Conservation (phyloP, 139 green algal species). For the Coccomyxa sp. region DNA sequence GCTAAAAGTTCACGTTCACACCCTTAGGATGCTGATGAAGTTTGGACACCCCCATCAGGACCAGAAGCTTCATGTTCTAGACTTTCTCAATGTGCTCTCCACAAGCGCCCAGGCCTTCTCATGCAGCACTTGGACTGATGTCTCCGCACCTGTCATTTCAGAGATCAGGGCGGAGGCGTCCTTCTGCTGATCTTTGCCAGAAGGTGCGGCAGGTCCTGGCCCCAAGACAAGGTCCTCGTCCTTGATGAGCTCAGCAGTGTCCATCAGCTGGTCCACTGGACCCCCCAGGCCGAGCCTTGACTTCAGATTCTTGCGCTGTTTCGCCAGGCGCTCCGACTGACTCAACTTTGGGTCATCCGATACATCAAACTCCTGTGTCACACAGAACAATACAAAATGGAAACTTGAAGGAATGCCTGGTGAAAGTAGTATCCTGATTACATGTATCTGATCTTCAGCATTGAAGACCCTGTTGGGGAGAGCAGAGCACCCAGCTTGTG, state of each 20-base stretch:
- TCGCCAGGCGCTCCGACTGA: constrained; percentile 49
- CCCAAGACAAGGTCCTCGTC: constrained; percentile 67
- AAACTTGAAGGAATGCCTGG: neutral
- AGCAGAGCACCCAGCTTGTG: too few relatives aligned
- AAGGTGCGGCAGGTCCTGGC: neutral
- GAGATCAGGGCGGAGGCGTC: constrained; percentile 47
- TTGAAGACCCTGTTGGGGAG: neutral
- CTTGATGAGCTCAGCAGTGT: constrained; percentile 65
- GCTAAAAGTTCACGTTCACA: too few relatives aligned
- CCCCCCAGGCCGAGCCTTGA: constrained; percentile 63
- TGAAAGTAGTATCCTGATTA: neutral
- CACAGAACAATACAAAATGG: too few relatives aligned
- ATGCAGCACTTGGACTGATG: too few relatives aligned
- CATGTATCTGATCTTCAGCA: too few relatives aligned
- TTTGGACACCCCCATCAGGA: too few relatives aligned
- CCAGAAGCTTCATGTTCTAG: too few relatives aligned
- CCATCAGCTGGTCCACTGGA: constrained; percentile 54
- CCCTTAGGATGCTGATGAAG: too few relatives aligned
- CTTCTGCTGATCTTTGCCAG: constrained; percentile 18
- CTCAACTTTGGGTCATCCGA: constrained; percentile 9
- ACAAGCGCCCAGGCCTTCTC: too few relatives aligned
- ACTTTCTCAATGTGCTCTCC: too few relatives aligned
- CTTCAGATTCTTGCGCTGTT: constrained; percentile 61
- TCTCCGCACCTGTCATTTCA: constrained; percentile 18
- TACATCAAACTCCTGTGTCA: constrained; percentile 63